Evolutionary conservation across 441 rosid species (phyloP), one percentile per base, ranked within the genome.

Genomic region (Syzygium malaccense): DNA sequence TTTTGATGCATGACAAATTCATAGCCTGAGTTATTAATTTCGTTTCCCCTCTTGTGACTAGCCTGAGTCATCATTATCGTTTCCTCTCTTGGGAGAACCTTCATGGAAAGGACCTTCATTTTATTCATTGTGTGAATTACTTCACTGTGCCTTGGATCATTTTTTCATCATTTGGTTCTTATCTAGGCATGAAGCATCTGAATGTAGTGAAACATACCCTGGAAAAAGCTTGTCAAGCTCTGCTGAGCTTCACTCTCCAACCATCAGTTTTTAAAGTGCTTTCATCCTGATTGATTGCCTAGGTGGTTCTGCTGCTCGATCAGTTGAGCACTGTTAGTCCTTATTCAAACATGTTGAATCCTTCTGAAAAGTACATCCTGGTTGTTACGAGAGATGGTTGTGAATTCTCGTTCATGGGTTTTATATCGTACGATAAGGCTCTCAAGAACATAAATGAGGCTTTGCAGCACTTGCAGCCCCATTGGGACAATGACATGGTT

Each of bases 371-470:
- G 85, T 96, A 93, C 93, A 94, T 96, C 85, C 96, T 94, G 48
- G 84, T 94, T 23, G 90, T 93, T 88, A 94, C 95, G 6, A 86
- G 87, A 45, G 98, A 96, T 87, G 95, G 94, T 20, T 93, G 94
- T 88, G 99, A 96, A 75, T 96, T 95, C 91, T 96, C 97, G 98
- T 95, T 96, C 86, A 91, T 96, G 96, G 99, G 99, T 32, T 95
- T 97, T 54, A 91, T 97, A 88, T 95, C 97, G 37, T 96, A 93
- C 55, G 94, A 91, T 85, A 95, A 95, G 90, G 99, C 99, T 55
- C 93, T 95, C 86, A 94, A 92, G 87, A 94, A 92, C 87, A 93
- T 95, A 85, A 90, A 66, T 7, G 93, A 95, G 88, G 93, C 93
- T 57, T 88, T 91, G 30, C 92, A 85, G 75, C 93, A 58, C 86